Evolutionary conservation across 352 stramenopile species (phyloP).

Genomic region (Globisporangium parvum): DNA sequence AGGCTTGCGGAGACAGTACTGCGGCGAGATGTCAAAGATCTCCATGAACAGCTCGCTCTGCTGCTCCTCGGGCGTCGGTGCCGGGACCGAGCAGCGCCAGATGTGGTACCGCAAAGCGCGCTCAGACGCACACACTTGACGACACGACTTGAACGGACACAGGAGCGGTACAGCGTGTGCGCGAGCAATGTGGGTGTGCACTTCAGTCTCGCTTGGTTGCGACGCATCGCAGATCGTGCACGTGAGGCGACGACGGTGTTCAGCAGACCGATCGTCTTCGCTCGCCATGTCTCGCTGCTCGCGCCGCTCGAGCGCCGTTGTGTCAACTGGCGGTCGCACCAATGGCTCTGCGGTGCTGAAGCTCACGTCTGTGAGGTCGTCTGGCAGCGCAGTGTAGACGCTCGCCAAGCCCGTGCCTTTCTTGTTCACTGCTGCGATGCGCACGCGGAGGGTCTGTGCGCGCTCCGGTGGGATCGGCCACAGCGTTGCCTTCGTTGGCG

Average conservation of each 20-base stretch:
- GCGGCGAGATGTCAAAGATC: constrained; percentile 62
- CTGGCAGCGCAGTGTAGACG: constrained; percentile 41
- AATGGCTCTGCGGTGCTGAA: constrained; percentile 42
- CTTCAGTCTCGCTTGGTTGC: constrained; percentile 11
- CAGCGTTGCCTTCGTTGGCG: constrained; percentile 47
- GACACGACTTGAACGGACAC: constrained; percentile 67
- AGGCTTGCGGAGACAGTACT: constrained; percentile 73
- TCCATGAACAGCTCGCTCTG: constrained; percentile 63
- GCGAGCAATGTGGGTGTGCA: constrained; percentile 60
- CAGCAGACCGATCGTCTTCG: constrained; percentile 28
- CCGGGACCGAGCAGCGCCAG: constrained; percentile 55
- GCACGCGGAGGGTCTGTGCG: constrained; percentile 41
- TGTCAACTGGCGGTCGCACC: constrained; percentile 33
- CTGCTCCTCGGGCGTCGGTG: constrained; percentile 45
- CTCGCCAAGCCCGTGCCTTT: constrained; percentile 56
- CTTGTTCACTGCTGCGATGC: constrained; percentile 53
- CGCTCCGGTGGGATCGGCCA: constrained; percentile 50
- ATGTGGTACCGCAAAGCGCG: constrained; percentile 70
- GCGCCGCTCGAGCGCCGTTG: constrained; percentile 23
- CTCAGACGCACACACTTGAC: constrained; percentile 64
- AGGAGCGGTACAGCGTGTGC: constrained; percentile 53
- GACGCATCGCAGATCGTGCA: constrained; percentile 43
- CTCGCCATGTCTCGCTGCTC: constrained; percentile 32
- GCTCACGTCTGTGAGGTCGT: constrained; percentile 55
- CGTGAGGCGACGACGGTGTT: constrained; percentile 28